These are phyloP conservation scores for Moelleriella libera DNA, from an alignment of 2,329 filamentous ascomycete genomes.

Conservation along the genomic window DNA sequence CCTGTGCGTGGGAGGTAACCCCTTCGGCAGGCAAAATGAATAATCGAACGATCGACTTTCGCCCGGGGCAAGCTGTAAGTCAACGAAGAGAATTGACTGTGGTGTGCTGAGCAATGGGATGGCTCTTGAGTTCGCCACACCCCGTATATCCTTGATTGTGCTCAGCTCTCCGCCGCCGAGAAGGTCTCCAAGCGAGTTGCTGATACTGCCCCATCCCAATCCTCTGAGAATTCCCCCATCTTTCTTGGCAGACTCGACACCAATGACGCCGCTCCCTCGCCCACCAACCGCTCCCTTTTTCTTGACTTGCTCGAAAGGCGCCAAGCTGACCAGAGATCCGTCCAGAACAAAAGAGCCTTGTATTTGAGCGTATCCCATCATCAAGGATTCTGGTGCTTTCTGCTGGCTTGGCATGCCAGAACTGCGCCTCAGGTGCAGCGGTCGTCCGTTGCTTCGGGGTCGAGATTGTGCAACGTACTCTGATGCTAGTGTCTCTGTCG, in stretches of 20 bases:
- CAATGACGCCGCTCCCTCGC: slow-evolving; percentile 76
- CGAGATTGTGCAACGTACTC: slow-evolving; percentile 56
- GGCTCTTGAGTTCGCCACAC: slow-evolving; percentile 69
- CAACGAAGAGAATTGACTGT: slow-evolving; percentile 91
- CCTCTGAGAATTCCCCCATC: slow-evolving; percentile 69
- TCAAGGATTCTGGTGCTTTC: slow-evolving; percentile 59
- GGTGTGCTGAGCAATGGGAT: slow-evolving; percentile 89
- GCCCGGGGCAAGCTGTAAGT: slow-evolving; percentile 73
- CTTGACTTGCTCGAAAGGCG: slow-evolving; percentile 90
- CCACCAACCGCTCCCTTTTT: slow-evolving; percentile 81
- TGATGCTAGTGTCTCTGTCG: slow-evolving; percentile 81
- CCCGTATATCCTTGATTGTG: slow-evolving; percentile 91
- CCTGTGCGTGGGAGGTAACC: slow-evolving; percentile 79
- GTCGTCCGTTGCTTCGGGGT: slow-evolving; percentile 18
- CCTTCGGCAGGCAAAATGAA: slow-evolving; percentile 70
- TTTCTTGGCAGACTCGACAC: slow-evolving; percentile 58
- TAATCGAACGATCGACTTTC: slow-evolving; percentile 84
- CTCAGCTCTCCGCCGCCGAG: slow-evolving; percentile 80
- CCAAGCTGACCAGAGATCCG: slow-evolving; percentile 77
- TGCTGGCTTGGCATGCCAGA: slow-evolving; percentile 27
- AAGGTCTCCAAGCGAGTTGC: slow-evolving; percentile 75
- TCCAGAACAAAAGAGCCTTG: slow-evolving; percentile 87
- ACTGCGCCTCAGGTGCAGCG: slow-evolving; percentile 30
- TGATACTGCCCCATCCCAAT: slow-evolving; percentile 78
- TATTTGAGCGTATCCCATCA: slow-evolving; percentile 97